phyloP scores from a whole-genome alignment of 2,329 filamentous ascomycete genomes.

The Blastomyces silverae region DNA sequence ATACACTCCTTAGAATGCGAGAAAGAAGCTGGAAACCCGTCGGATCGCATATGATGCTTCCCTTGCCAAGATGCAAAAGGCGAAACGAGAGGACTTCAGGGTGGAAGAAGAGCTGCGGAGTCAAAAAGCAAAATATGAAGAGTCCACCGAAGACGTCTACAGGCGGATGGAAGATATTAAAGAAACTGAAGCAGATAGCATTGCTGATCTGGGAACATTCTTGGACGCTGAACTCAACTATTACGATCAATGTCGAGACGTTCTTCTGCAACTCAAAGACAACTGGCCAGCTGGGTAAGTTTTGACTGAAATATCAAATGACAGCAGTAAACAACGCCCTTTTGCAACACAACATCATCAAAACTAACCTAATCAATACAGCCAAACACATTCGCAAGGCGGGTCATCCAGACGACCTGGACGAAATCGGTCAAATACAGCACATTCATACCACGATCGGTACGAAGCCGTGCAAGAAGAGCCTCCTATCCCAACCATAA shows the following conservation, averaged over 20 bases:
- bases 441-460: conserved; percentile 56
- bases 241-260: conserved; percentile 82
- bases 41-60: conserved; percentile 87
- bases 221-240: conserved; percentile 85
- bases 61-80: conserved; percentile 82
- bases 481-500: conserved; percentile 44
- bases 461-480: conserved; percentile 54
- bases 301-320: background rate
- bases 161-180: conserved; percentile 95
- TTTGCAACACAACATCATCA: conserved; percentile 6
- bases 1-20: conserved; percentile 52
- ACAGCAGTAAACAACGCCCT: background rate
- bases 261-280: conserved; percentile 62
- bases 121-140: conserved; percentile 93
- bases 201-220: conserved; percentile 71
- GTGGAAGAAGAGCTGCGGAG: conserved; percentile 85
- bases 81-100: conserved; percentile 87
- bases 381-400: conserved; percentile 26
- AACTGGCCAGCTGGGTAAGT: conserved; percentile 61
- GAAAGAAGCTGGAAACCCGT: conserved; percentile 89
- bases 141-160: conserved; percentile 84
- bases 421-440: conserved; percentile 57
- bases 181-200: conserved; percentile 77
- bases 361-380: conserved; percentile 19
- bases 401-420: conserved; percentile 38